Evolutionary conservation across 139 green algal species (phyloP).

Genomic region (Spirogloea muscicola): DNA sequence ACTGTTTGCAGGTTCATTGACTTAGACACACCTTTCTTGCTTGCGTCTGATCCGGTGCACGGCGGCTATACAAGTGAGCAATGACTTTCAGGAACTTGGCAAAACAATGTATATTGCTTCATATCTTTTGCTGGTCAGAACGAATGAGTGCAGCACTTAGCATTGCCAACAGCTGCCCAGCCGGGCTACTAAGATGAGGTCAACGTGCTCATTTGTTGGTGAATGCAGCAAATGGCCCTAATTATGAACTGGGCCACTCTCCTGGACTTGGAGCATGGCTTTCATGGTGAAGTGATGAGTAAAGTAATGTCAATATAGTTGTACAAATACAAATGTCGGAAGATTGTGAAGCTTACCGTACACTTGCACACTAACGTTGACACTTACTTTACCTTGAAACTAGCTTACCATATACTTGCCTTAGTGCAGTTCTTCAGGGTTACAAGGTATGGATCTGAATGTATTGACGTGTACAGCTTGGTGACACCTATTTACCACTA

Average conservation of each 20-base stretch:
- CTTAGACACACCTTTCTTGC: constrained; percentile 38
- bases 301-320: too few relatives aligned
- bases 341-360: too few relatives aligned
- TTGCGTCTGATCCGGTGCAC: constrained; percentile 9
- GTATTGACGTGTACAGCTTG: too few relatives aligned
- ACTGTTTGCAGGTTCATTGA: constrained; percentile 21
- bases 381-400: too few relatives aligned
- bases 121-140: not conserved
- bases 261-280: constrained; percentile 1
- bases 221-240: not conserved
- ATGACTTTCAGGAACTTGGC: not conserved
- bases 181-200: not conserved
- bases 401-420: too few relatives aligned
- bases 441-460: too few relatives aligned
- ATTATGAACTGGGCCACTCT: not conserved
- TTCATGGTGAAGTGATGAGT: too few relatives aligned
- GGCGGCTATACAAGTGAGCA: constrained; percentile 17
- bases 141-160: not conserved
- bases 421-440: too few relatives aligned
- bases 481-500: too few relatives aligned
- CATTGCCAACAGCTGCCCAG: not conserved
- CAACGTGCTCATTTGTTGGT: not conserved
- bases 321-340: too few relatives aligned
- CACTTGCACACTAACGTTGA: too few relatives aligned
- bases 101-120: not conserved